Conservation (phyloP, 78 protist genomes). For the Isochrysis galbana region DNA sequence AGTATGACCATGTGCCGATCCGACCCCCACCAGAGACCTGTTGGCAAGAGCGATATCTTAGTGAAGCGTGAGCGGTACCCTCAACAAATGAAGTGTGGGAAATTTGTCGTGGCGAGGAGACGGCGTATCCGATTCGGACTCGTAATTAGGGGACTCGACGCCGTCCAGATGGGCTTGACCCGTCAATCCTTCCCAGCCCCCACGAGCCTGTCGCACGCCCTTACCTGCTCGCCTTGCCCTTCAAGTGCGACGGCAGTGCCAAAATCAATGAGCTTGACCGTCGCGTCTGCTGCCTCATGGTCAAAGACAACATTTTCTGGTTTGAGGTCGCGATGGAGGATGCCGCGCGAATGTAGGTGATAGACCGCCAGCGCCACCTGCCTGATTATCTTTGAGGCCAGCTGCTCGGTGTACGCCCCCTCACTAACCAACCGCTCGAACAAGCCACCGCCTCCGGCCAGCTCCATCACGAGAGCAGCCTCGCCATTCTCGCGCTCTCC, state of each 20-base stretch:
- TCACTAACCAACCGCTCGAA: constrained; percentile 9
- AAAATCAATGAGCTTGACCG: constrained; percentile 38
- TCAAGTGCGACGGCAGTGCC: constrained; percentile 20
- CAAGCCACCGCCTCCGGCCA: constrained; percentile 49
- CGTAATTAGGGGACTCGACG: too few relatives aligned
- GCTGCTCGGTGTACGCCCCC: constrained; percentile 21
- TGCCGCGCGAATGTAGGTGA: not conserved
- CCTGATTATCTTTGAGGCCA: not conserved
- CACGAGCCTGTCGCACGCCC: too few relatives aligned
- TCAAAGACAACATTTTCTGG: not conserved
- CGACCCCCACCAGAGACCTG: not conserved
- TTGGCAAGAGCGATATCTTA: too few relatives aligned
- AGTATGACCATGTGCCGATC: constrained; percentile 7
- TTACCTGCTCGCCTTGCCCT: too few relatives aligned
- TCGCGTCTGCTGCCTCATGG: not conserved
- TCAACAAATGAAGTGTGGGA: too few relatives aligned
- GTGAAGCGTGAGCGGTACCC: too few relatives aligned
- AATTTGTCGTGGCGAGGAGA: too few relatives aligned
- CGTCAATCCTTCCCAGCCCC: too few relatives aligned
- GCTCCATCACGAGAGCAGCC: constrained; percentile 15
- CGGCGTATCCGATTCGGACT: too few relatives aligned
- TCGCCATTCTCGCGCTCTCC: not conserved
- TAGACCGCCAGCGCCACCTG: not conserved
- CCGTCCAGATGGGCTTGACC: too few relatives aligned
- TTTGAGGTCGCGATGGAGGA: not conserved